Conservation (phyloP, 768 basidiomycete species). For the Mycena belliarum region DNA sequence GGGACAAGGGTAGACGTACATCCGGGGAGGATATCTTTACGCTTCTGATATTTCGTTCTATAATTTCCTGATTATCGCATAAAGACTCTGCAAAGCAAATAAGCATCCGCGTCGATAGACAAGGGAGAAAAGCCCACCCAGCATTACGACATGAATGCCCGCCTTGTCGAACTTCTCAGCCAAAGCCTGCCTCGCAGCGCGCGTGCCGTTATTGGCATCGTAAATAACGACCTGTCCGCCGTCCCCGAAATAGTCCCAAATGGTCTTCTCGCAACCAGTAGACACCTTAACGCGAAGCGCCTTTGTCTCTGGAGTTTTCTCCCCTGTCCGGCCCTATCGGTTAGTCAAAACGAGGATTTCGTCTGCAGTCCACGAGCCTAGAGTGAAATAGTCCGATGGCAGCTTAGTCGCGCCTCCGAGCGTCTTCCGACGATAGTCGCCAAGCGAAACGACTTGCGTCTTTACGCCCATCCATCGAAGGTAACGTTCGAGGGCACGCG, state of each 20-base stretch:
- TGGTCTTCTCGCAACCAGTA: constrained; percentile 83
- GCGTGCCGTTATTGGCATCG: constrained; percentile 93
- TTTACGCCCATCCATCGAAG: constrained; percentile 98
- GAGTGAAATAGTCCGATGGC: constrained; percentile 89
- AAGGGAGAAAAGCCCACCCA: constrained; percentile 56
- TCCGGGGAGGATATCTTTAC: constrained; percentile 99
- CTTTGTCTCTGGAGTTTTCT: constrained; percentile 80
- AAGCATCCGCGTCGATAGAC: neutral
- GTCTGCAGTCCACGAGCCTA: constrained; percentile 47
- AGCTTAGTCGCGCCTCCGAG: constrained; percentile 87
- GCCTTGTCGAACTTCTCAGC: constrained; percentile 83
- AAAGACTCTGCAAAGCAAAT: constrained; percentile 63
- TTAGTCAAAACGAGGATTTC: neutral
- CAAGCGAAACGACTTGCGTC: constrained; percentile 90
- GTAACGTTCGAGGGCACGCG: constrained; percentile 94
- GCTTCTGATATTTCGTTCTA: constrained; percentile 90
- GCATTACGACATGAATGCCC: constrained; percentile 90
- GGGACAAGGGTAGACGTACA: constrained; percentile 47
- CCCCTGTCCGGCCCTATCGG: constrained; percentile 44
- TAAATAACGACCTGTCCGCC: constrained; percentile 98
- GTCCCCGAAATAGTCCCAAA: constrained; percentile 82
- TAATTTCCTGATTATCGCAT: constrained; percentile 90
- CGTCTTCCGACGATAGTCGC: constrained; percentile 90
- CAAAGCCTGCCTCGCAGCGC: constrained; percentile 62
- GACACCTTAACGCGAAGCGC: constrained; percentile 73